Base-by-base conservation (phyloP, 106 monocot genomes). In the Dendrobium officinale region DNA sequence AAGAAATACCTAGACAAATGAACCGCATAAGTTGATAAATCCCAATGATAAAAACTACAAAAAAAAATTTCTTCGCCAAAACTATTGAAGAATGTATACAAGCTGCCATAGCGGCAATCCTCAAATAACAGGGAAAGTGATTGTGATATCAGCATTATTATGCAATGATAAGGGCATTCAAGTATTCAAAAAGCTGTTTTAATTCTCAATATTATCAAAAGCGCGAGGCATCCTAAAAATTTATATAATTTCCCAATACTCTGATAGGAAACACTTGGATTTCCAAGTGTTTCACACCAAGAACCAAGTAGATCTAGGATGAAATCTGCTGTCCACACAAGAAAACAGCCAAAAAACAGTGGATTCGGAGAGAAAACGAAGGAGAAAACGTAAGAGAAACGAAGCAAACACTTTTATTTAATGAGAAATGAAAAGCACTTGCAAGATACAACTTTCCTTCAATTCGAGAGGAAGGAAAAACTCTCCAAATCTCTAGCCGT, bases 1-100 rank as follows among this genome's bases (percentile, higher is more conserved):
- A 49, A 99, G 81, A 82, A 89, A 99, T 41, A 99, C 98, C 98
- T 99, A 84, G 54, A 87, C 61, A 87, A 72, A 75, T 33, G 75
- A 75, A 79, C 19, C 6, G 31, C 7, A 44, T 2, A 74, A 73
- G 44, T 40, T 75, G 9, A 42, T 78, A 84, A 22, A 24, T 10
- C 20, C 6, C 2, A 1, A 29, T 44, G 9, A 20, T 44, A 44
- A 44, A 74, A 74, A 18, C 18, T 44, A n/a, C 41, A 74, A 66
- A 66, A 40, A 40, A 37, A 72, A n/a, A 22, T 20, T 44, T 43
- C 74, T 19, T 42, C 33, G 33, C 10, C 15, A 10, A 70, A 70
- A 37, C 13, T 37, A 31, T 37, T 13, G 33, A 70, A 70, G 20
- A 70, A 37, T 33, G 20, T 15, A n/a, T 16, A 70, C 29, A 37